These are phyloP conservation scores for Capsicum baccatum DNA, from an alignment of 257 asterid species.

Conservation along the genomic window DNA sequence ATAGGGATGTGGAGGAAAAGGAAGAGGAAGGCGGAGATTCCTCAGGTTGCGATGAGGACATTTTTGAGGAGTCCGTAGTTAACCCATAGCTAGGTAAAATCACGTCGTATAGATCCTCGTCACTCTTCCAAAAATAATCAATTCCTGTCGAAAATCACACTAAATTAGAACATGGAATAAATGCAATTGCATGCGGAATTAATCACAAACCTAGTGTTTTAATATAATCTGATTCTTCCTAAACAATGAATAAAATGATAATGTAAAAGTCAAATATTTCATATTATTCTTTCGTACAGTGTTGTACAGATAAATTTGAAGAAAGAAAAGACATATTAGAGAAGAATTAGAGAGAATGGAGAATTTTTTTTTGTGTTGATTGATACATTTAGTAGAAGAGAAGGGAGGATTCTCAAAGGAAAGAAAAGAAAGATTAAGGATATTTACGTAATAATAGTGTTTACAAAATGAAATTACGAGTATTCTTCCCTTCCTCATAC, in stretches of 20 bases:
- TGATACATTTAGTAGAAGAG: conserved; percentile 75
- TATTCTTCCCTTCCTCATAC: conserved; percentile 4
- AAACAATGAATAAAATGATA: not conserved
- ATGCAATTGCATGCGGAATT: not conserved
- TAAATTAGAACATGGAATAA: not conserved
- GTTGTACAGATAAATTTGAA: not conserved
- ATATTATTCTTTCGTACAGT: not conserved
- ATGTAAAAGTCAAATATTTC: not conserved
- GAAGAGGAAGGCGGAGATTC: conserved; percentile 44
- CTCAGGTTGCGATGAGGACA: conserved; percentile 36
- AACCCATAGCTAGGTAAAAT: conserved; percentile 24
- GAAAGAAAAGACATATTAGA: not conserved
- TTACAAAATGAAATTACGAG: not conserved
- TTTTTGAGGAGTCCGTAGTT: conserved; percentile 18
- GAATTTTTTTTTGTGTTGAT: not conserved
- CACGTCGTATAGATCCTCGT: conserved; percentile 42
- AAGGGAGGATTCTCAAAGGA: conserved; percentile 56
- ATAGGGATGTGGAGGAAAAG: conserved; percentile 38
- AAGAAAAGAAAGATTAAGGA: conserved; percentile 32
- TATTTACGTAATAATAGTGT: not conserved
- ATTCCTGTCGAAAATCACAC: conserved; percentile 32
- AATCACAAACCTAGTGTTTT: not conserved
- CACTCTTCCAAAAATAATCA: conserved; percentile 62
- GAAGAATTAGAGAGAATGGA: not conserved
- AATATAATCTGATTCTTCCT: not conserved